Base-by-base conservation (phyloP, 768 basidiomycete genomes). In the Psilocybe sp. region DNA sequence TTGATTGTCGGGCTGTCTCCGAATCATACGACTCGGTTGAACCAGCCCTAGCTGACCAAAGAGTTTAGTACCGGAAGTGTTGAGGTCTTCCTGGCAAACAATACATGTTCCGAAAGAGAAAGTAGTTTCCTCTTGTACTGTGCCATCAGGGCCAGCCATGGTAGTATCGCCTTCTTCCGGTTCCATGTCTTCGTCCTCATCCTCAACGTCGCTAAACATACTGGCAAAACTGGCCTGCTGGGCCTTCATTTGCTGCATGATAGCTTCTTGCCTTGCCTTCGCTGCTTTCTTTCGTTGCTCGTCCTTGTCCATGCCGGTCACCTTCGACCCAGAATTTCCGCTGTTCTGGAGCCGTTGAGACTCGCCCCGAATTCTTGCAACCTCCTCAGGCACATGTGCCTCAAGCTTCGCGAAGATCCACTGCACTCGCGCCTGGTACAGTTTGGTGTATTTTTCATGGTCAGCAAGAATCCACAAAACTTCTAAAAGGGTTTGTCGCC, bases 61-160 rank as follows among this genome's bases (percentile, higher is more conserved):
- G 0, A 89, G 73, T 52, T 67, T 67, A 15, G 51, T 52, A 42
- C 57, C 60, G 6, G 56, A 44, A 37, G 55, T 61, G 56, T 82
- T 88, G 45, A 98, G 80, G 52, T 94, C 91, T 63, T 98, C 97
- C 64, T 98, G 97, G 58, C 97, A 99, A 9, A 98, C 94, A 54
- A 99, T 98, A 64, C 97, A 99, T n/a, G 87, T 88, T 2, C 96
- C 96, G 52, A 84, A 87, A 11, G 86, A 85, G 2, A 78, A 63
- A 16, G 75, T 77, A 1, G 67, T 70, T 7, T 76, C 69, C 8
- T 78, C 78, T 5, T 85, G 86, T 5, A 82, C 85, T 14, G 84
- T 82, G 32, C 87, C 88, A 18, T 81, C 79, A 3, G 73, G 75
- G 44, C 90, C 63, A 18, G 47, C 45, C 61, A 63, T 61, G 18